These are phyloP conservation scores for Fusarium equiseti DNA, from an alignment of 2,329 filamentous ascomycete genomes.

Conservation along the genomic window DNA sequence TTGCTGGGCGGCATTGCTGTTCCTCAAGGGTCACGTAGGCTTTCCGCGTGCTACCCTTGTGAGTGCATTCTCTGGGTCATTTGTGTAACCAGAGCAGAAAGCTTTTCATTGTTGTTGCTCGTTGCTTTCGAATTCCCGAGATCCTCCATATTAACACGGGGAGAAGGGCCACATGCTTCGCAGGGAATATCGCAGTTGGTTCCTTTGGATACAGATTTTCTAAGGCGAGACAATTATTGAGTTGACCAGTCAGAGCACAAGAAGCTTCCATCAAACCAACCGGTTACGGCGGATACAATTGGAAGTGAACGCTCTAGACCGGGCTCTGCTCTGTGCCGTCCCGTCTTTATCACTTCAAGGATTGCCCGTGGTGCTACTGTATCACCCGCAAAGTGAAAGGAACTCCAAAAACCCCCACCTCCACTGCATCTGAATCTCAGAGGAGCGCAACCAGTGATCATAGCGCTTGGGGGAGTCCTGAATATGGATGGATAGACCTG, in stretches of 20 bases:
- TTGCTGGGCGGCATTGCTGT: constrained; percentile 25
- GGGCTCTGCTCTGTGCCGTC: background rate
- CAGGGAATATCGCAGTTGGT: constrained; percentile 7
- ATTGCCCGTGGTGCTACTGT: constrained; percentile 2
- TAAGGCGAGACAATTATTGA: background rate
- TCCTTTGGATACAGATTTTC: constrained; percentile 8
- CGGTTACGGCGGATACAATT: constrained; percentile 23
- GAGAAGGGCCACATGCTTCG: background rate
- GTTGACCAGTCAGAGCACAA: background rate
- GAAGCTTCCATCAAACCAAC: constrained; percentile 18
- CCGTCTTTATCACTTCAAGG: background rate
- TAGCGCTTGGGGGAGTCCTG: constrained; percentile 15
- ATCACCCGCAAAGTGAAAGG: constrained; percentile 5
- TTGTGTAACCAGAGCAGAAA: constrained; percentile 20
- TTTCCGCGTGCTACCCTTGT: constrained; percentile 31
- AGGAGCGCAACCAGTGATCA: constrained; percentile 21
- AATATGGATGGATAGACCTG: background rate
- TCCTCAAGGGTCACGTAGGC: constrained; percentile 29
- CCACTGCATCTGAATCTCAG: constrained; percentile 42
- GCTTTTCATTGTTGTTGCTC: constrained; percentile 12
- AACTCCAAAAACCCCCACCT: constrained; percentile 33
- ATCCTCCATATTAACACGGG: constrained; percentile 6
- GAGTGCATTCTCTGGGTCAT: constrained; percentile 26
- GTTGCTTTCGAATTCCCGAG: constrained; percentile 31
- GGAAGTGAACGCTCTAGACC: constrained; percentile 11